Base-by-base conservation (phyloP, 2,329 filamentous ascomycete genomes). In the Lachnellula cervina region DNA sequence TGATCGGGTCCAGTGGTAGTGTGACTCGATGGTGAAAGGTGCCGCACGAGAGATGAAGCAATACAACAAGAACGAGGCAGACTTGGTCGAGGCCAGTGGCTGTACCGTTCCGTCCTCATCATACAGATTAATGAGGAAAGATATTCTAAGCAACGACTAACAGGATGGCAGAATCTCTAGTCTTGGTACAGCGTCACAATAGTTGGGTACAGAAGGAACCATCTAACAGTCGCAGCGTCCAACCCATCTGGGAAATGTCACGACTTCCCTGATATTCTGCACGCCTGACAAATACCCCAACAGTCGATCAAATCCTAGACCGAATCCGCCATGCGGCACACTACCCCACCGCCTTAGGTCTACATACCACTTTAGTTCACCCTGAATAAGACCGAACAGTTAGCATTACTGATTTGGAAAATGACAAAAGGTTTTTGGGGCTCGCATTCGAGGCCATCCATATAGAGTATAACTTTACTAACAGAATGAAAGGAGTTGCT, bases 251-350 rank as follows among this genome's bases (percentile, higher is more conserved):
- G 87, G 87, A 66, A 89, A 90, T 40, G 82, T 78, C 42, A 89
- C 85, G 25, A 86, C 75, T 64, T 89, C 87, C 63, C 85, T 76
- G 59, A 89, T 80, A 66, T 85, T 89, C 49, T 76, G 74, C 17
- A 87, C 78, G 4, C 85, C 85, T 19, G 81, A 77, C 51, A 90
- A 71, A 72, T 88, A 89, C 54, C 80, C 80, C 61, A 89, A 62
- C 52, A 89, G 75, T 49, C 87, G 77, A 71, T 90, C 87, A 66
- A 89, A 88, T 1, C 87, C 87, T 43, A 89, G 68, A 2, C 87
- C 87, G 69, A 88, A 90, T 0, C 87, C 87, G 35, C 86, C 87
- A 66, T 89, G 86, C 43, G 85, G 85, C 38, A 86, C 83, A 64
- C 81, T 86, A 32, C 86, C 86, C 75, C 85, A 90, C 54, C 80